Percentiles rank a stretch among this genome's conserved stretches.
These are phyloP conservation scores for Geranium brycei DNA, from an alignment of 345 rosid species.

Conservation along the genomic window DNA sequence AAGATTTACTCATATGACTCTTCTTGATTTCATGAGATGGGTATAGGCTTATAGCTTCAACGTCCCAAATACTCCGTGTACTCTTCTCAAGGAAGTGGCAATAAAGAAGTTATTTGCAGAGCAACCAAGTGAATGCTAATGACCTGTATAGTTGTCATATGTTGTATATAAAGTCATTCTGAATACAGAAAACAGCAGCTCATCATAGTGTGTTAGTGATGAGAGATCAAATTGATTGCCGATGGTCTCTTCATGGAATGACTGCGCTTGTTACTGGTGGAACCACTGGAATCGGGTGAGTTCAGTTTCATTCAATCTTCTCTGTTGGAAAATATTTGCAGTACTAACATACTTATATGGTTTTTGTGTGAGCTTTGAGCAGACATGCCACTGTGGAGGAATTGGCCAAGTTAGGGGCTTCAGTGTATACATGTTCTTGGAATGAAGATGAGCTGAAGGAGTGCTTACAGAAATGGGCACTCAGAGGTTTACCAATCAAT, in stretches of 20 bases:
- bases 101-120: too few species aligned
- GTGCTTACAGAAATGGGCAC: conserved; percentile 26
- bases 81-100: too few species aligned
- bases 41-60: too few species aligned
- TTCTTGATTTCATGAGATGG: too few species aligned
- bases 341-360: too few species aligned
- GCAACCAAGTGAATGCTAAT: too few species aligned
- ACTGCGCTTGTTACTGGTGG: not conserved
- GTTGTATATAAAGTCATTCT: not conserved
- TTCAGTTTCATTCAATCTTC: not conserved
- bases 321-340: not conserved
- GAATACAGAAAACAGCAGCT: not conserved
- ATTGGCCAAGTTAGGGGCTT: not conserved
- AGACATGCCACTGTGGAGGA: not conserved
- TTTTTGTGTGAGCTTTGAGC: not conserved
- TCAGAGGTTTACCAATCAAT: conserved; percentile 23
- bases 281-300: conserved; percentile 16
- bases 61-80: too few species aligned
- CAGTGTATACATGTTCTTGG: not conserved
- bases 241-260: not conserved
- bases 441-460: conserved; percentile 7
- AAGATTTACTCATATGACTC: too few species aligned
- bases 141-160: too few species aligned
- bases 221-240: not conserved
- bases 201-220: not conserved